phyloP scores from a whole-genome alignment of 805 yeast species.

The Cyberlindnera maritima region DNA sequence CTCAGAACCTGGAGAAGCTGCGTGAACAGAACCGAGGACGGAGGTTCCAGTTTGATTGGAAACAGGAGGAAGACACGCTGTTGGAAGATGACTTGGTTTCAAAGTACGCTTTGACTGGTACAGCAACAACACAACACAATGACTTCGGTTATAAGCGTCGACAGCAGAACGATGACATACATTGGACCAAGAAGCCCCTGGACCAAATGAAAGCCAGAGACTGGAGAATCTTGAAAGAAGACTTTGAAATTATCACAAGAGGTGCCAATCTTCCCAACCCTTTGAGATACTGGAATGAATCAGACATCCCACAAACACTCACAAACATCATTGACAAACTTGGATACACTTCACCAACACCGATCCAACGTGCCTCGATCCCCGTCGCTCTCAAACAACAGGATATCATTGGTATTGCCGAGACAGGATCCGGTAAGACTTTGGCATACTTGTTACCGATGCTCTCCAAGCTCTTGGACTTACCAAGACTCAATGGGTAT shows the following conservation, averaged over 20 bases:
- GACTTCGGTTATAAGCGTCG: slow-evolving; percentile 2
- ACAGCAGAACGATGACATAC: slow-evolving; percentile 21
- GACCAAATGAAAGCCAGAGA: slow-evolving; percentile 74
- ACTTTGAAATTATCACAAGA: slow-evolving; percentile 60
- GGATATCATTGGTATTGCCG: slow-evolving; percentile 88
- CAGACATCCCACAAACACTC: slow-evolving; percentile 43
- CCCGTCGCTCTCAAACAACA: slow-evolving; percentile 59
- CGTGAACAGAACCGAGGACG: slow-evolving; percentile 8
- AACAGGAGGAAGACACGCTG: slow-evolving; percentile 62
- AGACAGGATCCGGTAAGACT: slow-evolving; percentile 96
- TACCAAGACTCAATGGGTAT: slow-evolving; percentile 43
- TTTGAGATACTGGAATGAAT: slow-evolving; percentile 71
- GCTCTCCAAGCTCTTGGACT: slow-evolving; percentile 48
- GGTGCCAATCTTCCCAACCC: slow-evolving; percentile 49
- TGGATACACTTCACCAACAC: slow-evolving; percentile 70
- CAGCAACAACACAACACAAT: not conserved
- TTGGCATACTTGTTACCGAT: slow-evolving; percentile 78
- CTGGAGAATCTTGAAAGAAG: slow-evolving; percentile 86
- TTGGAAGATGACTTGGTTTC: slow-evolving; percentile 33
- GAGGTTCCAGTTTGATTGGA: slow-evolving; percentile 71
- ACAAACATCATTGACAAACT: slow-evolving; percentile 37
- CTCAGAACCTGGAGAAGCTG: slow-evolving; percentile 1
- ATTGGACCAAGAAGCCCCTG: slow-evolving; percentile 69
- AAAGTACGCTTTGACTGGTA: slow-evolving; percentile 7
- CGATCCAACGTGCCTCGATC: slow-evolving; percentile 86